phyloP scores from a whole-genome alignment of 208 protist species.

The Trypanosoma platydactyli region DNA sequence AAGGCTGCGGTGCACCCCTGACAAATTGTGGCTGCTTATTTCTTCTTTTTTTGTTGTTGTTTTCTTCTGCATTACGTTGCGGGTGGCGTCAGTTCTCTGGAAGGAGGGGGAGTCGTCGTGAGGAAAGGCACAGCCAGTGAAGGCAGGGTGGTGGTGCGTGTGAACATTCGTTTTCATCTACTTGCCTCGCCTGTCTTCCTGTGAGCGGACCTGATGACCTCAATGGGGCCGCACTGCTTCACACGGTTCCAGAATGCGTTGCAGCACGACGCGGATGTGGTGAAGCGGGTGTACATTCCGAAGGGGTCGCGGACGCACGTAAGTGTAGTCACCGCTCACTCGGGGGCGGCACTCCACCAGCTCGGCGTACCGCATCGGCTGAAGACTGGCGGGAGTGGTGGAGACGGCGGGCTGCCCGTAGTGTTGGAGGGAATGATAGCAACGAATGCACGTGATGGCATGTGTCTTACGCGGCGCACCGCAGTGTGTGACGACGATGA shows the following conservation, averaged over 20 bases:
- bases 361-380: conserved; percentile 9
- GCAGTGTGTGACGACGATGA: background rate
- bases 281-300: conserved; percentile 43
- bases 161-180: background rate
- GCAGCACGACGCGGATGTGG: background rate
- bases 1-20: too few relatives aligned
- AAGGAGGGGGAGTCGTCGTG: too few relatives aligned
- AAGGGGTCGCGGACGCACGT: conserved; percentile 50
- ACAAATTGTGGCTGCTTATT: too few relatives aligned
- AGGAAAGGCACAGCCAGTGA: too few relatives aligned
- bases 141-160: too few relatives aligned
- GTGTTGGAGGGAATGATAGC: conserved; percentile 19
- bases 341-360: background rate
- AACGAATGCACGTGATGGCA: conserved; percentile 9
- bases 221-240: background rate
- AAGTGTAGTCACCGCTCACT: conserved; percentile 27
- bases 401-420: background rate
- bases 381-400: background rate
- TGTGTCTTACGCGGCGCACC: conserved; percentile 22
- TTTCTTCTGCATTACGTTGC: too few relatives aligned
- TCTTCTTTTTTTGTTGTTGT: too few relatives aligned
- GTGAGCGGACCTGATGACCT: background rate
- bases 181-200: background rate
- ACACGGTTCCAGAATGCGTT: conserved; percentile 11
- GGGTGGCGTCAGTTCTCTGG: too few relatives aligned